Evolutionary conservation across 768 basidiomycete species (phyloP).

Genomic region (Clavaria fumosa): DNA sequence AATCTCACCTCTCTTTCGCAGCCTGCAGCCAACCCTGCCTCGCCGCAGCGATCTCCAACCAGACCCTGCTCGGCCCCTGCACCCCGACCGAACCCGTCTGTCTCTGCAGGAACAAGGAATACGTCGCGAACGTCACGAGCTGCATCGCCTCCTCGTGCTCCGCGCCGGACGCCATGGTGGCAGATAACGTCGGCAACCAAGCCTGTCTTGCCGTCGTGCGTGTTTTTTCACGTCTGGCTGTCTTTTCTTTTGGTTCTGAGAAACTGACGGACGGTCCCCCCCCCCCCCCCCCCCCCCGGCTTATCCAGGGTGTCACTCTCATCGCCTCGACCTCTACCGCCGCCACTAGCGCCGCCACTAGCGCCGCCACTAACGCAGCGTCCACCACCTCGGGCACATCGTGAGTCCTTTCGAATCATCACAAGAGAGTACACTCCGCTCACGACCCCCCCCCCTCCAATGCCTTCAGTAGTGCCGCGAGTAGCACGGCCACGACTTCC

Average conservation of each 20-base stretch:
- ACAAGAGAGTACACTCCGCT: not conserved
- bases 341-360: not conserved
- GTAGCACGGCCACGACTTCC: not conserved
- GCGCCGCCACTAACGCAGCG: not conserved
- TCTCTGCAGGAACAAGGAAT: conserved; percentile 9
- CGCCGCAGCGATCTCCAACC: conserved; percentile 6
- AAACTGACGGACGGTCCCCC: too few relatives aligned
- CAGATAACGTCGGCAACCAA: conserved; percentile 8
- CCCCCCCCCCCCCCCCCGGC: too few relatives aligned
- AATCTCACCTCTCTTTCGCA: not conserved
- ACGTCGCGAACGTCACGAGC: conserved; percentile 9
- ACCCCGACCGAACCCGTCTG: conserved; percentile 9
- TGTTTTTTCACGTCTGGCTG: not conserved
- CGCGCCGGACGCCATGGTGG: conserved; percentile 13
- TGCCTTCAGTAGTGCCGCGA: not conserved
- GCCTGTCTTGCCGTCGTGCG: conserved; percentile 1
- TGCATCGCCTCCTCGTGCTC: conserved; percentile 12
- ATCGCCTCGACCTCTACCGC: not conserved
- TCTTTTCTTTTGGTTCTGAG: not conserved
- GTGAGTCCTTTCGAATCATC: too few relatives aligned
- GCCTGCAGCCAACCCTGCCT: not conserved
- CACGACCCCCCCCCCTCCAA: not conserved
- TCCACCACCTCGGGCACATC: too few relatives aligned
- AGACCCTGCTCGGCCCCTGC: conserved; percentile 6
- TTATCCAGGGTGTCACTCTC: conserved; percentile 6